Percentiles rank a stretch among this genome's conserved stretches.
These are phyloP conservation scores for Plasmodium blacklocki DNA, from an alignment of 169 alveolate genomes.

Conservation along the genomic window DNA sequence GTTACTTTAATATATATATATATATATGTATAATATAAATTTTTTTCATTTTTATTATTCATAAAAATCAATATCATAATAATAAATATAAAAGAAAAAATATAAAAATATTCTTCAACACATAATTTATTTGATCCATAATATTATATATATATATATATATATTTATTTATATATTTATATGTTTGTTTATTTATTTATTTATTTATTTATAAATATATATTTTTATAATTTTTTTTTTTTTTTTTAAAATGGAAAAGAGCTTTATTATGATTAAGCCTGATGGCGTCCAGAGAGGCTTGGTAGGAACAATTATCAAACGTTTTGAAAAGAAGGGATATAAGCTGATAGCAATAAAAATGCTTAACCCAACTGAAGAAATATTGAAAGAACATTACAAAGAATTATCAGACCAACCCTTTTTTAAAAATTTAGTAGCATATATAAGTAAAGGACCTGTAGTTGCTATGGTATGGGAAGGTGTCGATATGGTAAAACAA, in stretches of 20 bases:
- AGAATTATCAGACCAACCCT: slow-evolving; percentile 95
- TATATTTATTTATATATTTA: background rate
- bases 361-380: slow-evolving; percentile 89
- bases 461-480: slow-evolving; percentile 98
- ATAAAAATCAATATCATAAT: no score
- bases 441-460: slow-evolving; percentile 97
- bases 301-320: slow-evolving; percentile 94
- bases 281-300: slow-evolving; percentile 98
- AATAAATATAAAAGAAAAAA: no score
- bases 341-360: slow-evolving; percentile 95
- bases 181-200: background rate
- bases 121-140: no score
- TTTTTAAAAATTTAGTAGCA: slow-evolving; percentile 92
- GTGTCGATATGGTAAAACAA: slow-evolving; percentile 94
- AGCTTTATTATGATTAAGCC: slow-evolving; percentile 99
- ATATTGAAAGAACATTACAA: slow-evolving; percentile 96
- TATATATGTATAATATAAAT: no score
- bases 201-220: background rate
- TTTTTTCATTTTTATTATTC: no score
- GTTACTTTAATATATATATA: no score
- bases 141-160: background rate
- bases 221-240: background rate
- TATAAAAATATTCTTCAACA: no score
- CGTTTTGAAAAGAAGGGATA: slow-evolving; percentile 97
- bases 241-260: slow-evolving; percentile 83